Conservation (phyloP, 2,329 filamentous ascomycete genomes). For the Colletotrichum sp. region DNA sequence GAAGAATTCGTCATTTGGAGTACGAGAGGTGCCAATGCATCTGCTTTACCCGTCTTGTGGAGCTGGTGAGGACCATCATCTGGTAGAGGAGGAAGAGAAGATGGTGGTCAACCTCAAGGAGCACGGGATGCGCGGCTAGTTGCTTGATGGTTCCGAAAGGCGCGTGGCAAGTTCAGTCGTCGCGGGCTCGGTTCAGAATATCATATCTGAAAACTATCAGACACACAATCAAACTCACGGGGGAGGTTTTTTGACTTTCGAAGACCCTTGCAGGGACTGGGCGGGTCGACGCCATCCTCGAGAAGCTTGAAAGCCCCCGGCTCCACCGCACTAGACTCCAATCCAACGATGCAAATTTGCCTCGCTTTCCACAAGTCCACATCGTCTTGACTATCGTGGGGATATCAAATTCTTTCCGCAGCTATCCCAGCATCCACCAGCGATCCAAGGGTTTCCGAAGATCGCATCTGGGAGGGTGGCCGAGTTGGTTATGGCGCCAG, state of each 20-base stretch:
- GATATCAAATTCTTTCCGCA: background rate
- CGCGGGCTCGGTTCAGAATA: too few relatives aligned
- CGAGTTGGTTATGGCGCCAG: background rate
- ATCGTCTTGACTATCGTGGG: background rate
- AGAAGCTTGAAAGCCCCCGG: background rate
- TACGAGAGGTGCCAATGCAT: background rate
- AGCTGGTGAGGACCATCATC: background rate
- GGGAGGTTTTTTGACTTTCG: background rate
- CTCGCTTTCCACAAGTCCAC: background rate
- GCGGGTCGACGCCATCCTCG: background rate
- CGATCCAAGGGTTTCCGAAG: background rate
- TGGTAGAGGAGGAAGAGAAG: background rate
- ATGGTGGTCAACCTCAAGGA: background rate
- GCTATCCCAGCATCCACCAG: background rate
- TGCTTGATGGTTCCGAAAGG: too few relatives aligned
- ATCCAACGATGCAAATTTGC: background rate
- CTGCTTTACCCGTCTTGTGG: background rate
- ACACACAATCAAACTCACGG: too few relatives aligned
- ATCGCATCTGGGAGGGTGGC: background rate
- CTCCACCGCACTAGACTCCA: background rate
- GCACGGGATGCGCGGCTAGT: background rate
- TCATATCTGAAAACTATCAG: too few relatives aligned
- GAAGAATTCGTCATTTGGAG: background rate
- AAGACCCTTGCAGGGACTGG: rapidly evolving
- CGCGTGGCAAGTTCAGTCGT: too few relatives aligned